Percentiles rank a stretch among this genome's conserved stretches.
Conservation (phyloP, 2,329 filamentous ascomycete species). For the Didymella pomorum region DNA sequence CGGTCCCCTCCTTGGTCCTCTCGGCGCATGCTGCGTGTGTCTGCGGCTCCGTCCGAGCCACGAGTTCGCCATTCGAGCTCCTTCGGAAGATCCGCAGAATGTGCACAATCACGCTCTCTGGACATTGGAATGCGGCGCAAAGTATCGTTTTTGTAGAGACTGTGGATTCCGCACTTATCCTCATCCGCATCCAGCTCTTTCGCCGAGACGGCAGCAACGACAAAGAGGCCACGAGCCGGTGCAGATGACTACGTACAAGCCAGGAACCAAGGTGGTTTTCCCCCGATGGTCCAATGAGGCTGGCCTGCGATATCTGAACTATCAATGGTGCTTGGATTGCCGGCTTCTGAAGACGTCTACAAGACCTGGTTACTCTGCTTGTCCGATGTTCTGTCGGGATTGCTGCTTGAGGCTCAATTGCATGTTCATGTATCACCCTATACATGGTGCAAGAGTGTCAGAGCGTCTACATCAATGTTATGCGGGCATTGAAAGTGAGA, state of each 20-base stretch:
- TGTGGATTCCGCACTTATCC: slow-evolving; percentile 10
- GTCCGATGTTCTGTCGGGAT: background rate
- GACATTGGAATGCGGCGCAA: background rate
- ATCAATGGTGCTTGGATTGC: slow-evolving; percentile 2
- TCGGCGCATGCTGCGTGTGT: slow-evolving; percentile 4
- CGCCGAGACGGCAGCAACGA: slow-evolving; percentile 1
- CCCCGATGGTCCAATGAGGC: background rate
- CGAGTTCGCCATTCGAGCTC: background rate
- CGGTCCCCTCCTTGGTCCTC: background rate
- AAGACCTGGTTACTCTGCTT: too few species aligned
- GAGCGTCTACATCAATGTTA: background rate
- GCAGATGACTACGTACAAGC: background rate
- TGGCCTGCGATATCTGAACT: background rate
- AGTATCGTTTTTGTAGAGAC: slow-evolving; percentile 3
- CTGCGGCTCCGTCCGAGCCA: background rate
- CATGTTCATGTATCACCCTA: too few species aligned
- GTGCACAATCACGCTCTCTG: too few species aligned
- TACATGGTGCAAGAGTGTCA: background rate
- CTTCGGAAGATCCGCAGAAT: too few species aligned
- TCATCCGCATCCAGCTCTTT: slow-evolving; percentile 4
- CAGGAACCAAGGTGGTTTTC: background rate
- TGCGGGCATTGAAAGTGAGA: background rate
- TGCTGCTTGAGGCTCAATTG: background rate
- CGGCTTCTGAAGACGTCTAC: background rate
- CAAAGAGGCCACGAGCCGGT: background rate